Conservation (phyloP, 345 rosid genomes). For the Eucalyptus pauciflora region DNA sequence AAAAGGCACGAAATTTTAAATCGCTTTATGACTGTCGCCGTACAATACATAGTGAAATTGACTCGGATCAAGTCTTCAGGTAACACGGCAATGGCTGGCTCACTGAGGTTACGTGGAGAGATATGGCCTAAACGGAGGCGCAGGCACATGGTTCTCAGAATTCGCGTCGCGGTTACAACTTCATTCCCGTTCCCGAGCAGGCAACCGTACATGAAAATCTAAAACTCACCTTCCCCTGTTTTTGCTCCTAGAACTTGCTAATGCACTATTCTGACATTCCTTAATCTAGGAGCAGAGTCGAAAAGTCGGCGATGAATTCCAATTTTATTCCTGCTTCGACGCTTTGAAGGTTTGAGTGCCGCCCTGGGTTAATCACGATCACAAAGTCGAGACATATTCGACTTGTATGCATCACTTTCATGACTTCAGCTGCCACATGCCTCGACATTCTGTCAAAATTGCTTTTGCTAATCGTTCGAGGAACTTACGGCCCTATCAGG, state of each 20-base stretch:
- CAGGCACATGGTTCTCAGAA: not conserved
- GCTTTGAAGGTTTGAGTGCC: not conserved
- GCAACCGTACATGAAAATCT: not conserved
- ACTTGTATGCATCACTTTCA: not conserved
- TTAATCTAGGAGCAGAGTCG: not conserved
- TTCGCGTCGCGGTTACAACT: not conserved
- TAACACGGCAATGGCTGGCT: not conserved
- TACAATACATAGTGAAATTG: not conserved
- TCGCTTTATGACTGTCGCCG: not conserved
- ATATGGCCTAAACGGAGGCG: not conserved
- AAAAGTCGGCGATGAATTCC: not conserved
- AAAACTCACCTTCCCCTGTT: not conserved
- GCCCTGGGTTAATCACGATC: not conserved
- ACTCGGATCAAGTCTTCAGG: not conserved
- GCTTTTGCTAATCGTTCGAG: not conserved
- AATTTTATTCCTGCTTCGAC: not conserved
- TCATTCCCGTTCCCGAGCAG: not conserved
- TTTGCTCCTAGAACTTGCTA: not conserved
- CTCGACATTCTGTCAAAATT: not conserved
- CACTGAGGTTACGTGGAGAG: not conserved
- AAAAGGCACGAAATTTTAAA: not conserved
- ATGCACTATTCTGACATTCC: not conserved
- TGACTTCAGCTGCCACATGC: not conserved
- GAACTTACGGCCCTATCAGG: not conserved
- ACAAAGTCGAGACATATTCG: not conserved